Conservation (phyloP, 2,329 filamentous ascomycete genomes). For the Fusarium sp. region DNA sequence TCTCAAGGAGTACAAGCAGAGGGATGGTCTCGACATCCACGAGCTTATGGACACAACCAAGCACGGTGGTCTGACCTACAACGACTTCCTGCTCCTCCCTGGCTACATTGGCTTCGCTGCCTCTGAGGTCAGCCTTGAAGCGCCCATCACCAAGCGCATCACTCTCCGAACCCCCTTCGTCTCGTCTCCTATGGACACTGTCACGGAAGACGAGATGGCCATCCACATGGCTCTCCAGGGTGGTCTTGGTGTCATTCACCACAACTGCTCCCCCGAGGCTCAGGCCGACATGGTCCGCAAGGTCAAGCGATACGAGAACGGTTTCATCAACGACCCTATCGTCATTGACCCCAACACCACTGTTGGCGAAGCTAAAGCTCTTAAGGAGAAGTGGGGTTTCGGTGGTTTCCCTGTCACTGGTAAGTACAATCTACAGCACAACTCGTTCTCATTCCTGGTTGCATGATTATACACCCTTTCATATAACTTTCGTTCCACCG, state of each 20-base stretch:
- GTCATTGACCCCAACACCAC: slow-evolving; percentile 90
- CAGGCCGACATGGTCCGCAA: slow-evolving; percentile 99
- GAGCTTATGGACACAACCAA: slow-evolving; percentile 91
- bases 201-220: slow-evolving; percentile 99
- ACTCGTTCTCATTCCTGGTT: slow-evolving; percentile 47
- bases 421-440: slow-evolving; percentile 64
- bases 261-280: slow-evolving; percentile 98
- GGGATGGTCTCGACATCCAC: slow-evolving; percentile 88
- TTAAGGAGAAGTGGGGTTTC: slow-evolving; percentile 99
- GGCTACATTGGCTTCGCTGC: slow-evolving; percentile 99
- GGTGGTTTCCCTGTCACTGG: slow-evolving; percentile 98
- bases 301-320: slow-evolving; percentile 99
- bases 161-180: slow-evolving; percentile 96
- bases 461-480: slow-evolving; percentile 83
- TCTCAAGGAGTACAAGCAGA: slow-evolving; percentile 81
- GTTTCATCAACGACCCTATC: slow-evolving; percentile 96
- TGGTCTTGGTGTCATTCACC: slow-evolving; percentile 94
- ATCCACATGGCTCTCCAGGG: slow-evolving; percentile 95
- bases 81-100: slow-evolving; percentile 96
- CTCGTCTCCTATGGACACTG: slow-evolving; percentile 99
- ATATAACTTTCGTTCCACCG: slow-evolving; percentile 99
- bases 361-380: slow-evolving; percentile 87
- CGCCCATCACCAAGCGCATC: slow-evolving; percentile 94
- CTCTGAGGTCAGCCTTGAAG: slow-evolving; percentile 87
- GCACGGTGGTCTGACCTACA: slow-evolving; percentile 96